Evolutionary conservation across 1,284 basidiomycete genomes (phyloP).

Genomic region (Boletus sp.): DNA sequence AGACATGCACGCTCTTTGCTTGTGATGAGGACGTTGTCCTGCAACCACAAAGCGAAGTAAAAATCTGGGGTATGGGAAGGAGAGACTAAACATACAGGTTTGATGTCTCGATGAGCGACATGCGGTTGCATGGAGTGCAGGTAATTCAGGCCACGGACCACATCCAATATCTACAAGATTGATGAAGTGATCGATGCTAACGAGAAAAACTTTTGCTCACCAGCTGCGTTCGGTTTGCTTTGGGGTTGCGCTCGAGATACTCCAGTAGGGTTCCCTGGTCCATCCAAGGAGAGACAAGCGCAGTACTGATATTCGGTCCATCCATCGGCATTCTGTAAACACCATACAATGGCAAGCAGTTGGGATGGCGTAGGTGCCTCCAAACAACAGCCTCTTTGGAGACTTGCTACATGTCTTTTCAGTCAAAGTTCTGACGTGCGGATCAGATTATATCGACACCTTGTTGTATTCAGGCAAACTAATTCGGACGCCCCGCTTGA

Average conservation of each 20-base stretch:
- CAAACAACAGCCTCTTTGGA: conserved; percentile 28
- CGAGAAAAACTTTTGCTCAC: conserved; percentile 11
- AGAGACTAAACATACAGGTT: conserved; percentile 18
- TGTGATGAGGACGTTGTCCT: conserved; percentile 31
- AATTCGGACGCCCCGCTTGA: neutral
- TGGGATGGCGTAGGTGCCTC: conserved; percentile 26
- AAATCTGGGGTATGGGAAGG: neutral
- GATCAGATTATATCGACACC: conserved; percentile 11
- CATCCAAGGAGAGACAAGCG: conserved; percentile 33
- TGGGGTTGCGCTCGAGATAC: conserved; percentile 20
- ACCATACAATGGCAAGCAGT: conserved; percentile 29
- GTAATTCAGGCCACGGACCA: conserved; percentile 24
- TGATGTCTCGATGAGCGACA: conserved; percentile 28
- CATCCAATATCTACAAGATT: conserved; percentile 21
- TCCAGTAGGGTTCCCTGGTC: conserved; percentile 18
- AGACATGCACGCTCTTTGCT: conserved; percentile 24
- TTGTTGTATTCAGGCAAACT: conserved; percentile 11
- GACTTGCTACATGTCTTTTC: conserved; percentile 12
- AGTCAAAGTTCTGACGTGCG: neutral
- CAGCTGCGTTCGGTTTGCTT: conserved; percentile 18
- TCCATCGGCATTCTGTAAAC: conserved; percentile 9
- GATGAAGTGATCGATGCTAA: neutral
- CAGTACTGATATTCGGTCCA: conserved; percentile 1
- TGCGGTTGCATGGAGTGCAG: conserved; percentile 28
- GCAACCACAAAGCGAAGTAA: neutral